Conservation (phyloP, 2,329 filamentous ascomycete genomes). For the Lachnellula suecica region DNA sequence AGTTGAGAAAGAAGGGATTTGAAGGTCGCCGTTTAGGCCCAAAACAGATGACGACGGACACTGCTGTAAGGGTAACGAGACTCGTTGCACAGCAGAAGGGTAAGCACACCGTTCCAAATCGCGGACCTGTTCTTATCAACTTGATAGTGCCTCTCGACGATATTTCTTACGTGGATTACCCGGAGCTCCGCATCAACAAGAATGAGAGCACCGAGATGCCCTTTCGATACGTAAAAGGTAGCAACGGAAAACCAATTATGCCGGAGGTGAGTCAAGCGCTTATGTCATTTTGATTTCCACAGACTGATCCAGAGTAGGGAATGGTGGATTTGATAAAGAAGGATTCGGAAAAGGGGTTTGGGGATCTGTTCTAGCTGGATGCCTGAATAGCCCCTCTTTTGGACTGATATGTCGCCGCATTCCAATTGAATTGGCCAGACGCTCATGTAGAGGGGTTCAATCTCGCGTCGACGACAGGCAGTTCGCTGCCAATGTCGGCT, state of each 20-base stretch:
- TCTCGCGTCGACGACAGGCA: no score
- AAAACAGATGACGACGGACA: conserved; percentile 98
- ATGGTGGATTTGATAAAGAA: conserved; percentile 94
- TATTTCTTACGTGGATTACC: conserved; percentile 82
- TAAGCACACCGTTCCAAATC: conserved; percentile 41
- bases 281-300: conserved; percentile 24
- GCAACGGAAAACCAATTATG: conserved; percentile 81
- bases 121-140: background rate
- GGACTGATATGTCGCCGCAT: no score
- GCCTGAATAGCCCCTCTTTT: no score
- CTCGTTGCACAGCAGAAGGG: conserved; percentile 83
- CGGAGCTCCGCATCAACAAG: conserved; percentile 85
- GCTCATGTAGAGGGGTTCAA: no score
- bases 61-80: conserved; percentile 88
- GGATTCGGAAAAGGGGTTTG: conserved; percentile 89
- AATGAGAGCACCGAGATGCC: conserved; percentile 97
- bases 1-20: conserved; percentile 91
- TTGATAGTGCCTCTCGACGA: conserved; percentile 71
- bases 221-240: conserved; percentile 85
- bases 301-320: conserved; percentile 48
- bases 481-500: no score
- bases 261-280: conserved; percentile 64
- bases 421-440: no score
- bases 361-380: conserved; percentile 69
- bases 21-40: conserved; percentile 82